A percentile compares a stretch with the other conserved stretches of the same genome.
phyloP scores from a whole-genome alignment of 1,139 yeast genomes.

The Meyerozyma carpophila region DNA sequence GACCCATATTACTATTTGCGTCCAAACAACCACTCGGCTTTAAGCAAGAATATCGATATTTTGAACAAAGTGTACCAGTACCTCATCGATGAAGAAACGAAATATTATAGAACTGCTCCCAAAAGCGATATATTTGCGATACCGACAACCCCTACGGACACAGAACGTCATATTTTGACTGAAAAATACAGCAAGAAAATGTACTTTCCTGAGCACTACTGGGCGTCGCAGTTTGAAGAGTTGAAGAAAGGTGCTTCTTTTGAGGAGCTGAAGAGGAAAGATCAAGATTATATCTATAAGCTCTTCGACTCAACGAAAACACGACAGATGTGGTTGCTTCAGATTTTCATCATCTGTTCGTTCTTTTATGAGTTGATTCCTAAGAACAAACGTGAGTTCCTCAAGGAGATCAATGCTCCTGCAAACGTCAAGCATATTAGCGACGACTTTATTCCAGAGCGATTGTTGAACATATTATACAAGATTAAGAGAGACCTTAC shows the following conservation, averaged over 20 bases:
- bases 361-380: conserved; percentile 27
- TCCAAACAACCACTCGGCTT: conserved; percentile 16
- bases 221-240: conserved; percentile 24
- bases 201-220: conserved; percentile 36
- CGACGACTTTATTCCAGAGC: conserved; percentile 28
- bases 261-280: conserved; percentile 19
- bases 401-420: conserved; percentile 19
- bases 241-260: conserved; percentile 9
- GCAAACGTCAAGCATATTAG: conserved; percentile 30
- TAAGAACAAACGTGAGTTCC: conserved; percentile 18
- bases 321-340: conserved; percentile 26
- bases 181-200: conserved; percentile 17
- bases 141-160: conserved; percentile 11
- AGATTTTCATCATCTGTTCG: conserved; percentile 26
- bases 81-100: conserved; percentile 27
- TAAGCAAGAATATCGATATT: conserved; percentile 19
- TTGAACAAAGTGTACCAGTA: conserved; percentile 22
- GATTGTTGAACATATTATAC: conserved; percentile 15
- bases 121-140: conserved; percentile 16
- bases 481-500: conserved; percentile 25
- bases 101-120: conserved; percentile 12
- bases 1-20: conserved; percentile 33
- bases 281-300: conserved; percentile 20
- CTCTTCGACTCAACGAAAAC: conserved; percentile 23
- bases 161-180: conserved; percentile 14